Evolutionary conservation across 805 yeast genomes (phyloP).

Genomic region (Candida koratica): DNA sequence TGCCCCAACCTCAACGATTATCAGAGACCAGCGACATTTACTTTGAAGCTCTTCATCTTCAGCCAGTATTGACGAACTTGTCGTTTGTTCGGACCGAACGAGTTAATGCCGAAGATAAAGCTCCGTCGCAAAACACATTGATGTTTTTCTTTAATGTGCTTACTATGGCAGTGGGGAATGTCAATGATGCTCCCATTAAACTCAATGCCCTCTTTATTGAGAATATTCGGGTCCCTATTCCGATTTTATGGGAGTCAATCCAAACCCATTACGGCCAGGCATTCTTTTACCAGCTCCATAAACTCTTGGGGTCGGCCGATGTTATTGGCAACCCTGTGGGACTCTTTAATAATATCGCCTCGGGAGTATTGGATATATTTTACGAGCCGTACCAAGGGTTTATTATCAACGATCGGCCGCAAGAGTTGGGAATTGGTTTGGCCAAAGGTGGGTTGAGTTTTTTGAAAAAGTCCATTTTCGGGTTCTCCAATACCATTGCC

Average conservation of each 20-base stretch:
- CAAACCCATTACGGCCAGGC: conserved; percentile 89
- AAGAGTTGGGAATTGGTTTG: conserved; percentile 88
- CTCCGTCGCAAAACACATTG: conserved; percentile 55
- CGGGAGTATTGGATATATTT: conserved; percentile 94
- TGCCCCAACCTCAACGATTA: conserved; percentile 66
- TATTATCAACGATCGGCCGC: conserved; percentile 90
- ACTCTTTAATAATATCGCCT: conserved; percentile 82
- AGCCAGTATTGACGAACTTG: conserved; percentile 82
- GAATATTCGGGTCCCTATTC: conserved; percentile 82
- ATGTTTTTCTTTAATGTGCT: conserved; percentile 78
- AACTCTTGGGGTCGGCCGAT: conserved; percentile 93
- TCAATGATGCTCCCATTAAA: conserved; percentile 93
- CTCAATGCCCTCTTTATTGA: conserved; percentile 84
- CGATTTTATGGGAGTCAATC: conserved; percentile 64
- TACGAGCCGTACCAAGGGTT: conserved; percentile 97
- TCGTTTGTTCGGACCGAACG: conserved; percentile 90
- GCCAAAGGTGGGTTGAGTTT: conserved; percentile 96
- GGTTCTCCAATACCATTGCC: conserved; percentile 89
- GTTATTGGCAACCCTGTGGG: conserved; percentile 97
- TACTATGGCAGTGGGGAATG: conserved; percentile 96
- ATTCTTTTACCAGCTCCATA: conserved; percentile 85
- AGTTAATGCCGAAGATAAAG: conserved; percentile 60
- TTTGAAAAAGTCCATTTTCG: conserved; percentile 90
- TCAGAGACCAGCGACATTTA: conserved; percentile 70
- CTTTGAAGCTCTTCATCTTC: conserved; percentile 88